Conservation (phyloP, 2,329 filamentous ascomycete species). For the Aaosphaeria pasadenensis region DNA sequence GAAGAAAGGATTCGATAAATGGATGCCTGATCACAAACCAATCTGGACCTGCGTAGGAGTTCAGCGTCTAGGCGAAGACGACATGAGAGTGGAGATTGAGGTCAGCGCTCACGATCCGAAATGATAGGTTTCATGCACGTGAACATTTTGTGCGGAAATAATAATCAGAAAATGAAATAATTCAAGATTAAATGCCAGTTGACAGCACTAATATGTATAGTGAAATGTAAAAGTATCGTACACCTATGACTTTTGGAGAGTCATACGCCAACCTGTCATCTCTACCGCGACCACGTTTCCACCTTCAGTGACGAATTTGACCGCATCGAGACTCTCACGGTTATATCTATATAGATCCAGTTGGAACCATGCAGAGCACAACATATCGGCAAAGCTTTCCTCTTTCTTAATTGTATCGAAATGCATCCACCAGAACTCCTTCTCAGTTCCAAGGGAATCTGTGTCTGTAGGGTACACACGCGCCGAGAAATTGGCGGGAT, state of each 20-base stretch:
- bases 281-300: constrained; percentile 7
- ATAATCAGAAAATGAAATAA: too few species aligned
- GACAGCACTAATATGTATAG: too few species aligned
- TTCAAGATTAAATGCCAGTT: too few species aligned
- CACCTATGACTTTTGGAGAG: neutral
- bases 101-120: neutral
- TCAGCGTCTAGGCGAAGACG: neutral
- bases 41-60: neutral
- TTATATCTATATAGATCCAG: constrained; percentile 16
- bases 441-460: constrained; percentile 10
- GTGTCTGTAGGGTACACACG: constrained; percentile 19
- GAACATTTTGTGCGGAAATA: too few species aligned
- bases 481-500: constrained; percentile 9
- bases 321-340: constrained; percentile 15
- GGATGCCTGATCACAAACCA: constrained; percentile 8
- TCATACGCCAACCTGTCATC: constrained; percentile 6
- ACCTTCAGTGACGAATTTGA: constrained; percentile 11
- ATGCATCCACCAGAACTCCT: constrained; percentile 16
- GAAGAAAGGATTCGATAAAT: constrained; percentile 10
- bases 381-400: constrained; percentile 14
- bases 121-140: neutral
- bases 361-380: constrained; percentile 19
- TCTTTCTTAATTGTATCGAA: constrained; percentile 8
- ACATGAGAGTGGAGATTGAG: neutral
- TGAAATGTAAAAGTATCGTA: too few species aligned